Conservation (phyloP, 148 eudicot species). For the Vaccinium macrocarpon region DNA sequence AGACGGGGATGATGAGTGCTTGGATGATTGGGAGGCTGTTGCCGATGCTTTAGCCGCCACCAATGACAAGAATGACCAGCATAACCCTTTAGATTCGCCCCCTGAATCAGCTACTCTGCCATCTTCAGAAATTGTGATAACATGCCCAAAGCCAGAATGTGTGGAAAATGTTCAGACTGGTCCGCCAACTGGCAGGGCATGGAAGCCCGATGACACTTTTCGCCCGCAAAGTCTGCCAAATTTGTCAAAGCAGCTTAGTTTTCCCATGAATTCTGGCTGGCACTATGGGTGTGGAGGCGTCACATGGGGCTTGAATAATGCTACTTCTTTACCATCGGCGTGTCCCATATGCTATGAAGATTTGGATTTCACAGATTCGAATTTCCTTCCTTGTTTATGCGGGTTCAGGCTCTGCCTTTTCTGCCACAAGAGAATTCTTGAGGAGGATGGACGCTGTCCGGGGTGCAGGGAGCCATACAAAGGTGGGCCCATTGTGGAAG, state of each 20-base stretch:
- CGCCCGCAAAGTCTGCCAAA: slow-evolving; percentile 84
- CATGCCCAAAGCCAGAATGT: slow-evolving; percentile 20
- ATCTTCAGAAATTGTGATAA: background rate
- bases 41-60: slow-evolving; percentile 76
- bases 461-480: slow-evolving; percentile 91
- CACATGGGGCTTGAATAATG: slow-evolving; percentile 48
- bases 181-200: slow-evolving; percentile 41
- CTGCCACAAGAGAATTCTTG: slow-evolving; percentile 92
- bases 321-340: slow-evolving; percentile 40
- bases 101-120: background rate
- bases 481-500: slow-evolving; percentile 37
- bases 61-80: slow-evolving; percentile 37
- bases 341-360: slow-evolving; percentile 95
- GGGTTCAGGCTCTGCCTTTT: slow-evolving; percentile 93
- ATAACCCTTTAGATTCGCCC: slow-evolving; percentile 16
- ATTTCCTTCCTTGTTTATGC: slow-evolving; percentile 79
- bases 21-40: slow-evolving; percentile 94
- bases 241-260: slow-evolving; percentile 68
- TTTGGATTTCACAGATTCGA: slow-evolving; percentile 78
- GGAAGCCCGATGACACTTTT: slow-evolving; percentile 82
- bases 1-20: slow-evolving; percentile 63
- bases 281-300: slow-evolving; percentile 22
- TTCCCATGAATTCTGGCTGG: slow-evolving; percentile 54
- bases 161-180: slow-evolving; percentile 29
- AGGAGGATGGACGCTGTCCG: slow-evolving; percentile 91